phyloP scores from a whole-genome alignment of 306 rosid genomes.

The Sicyos baderoa region DNA sequence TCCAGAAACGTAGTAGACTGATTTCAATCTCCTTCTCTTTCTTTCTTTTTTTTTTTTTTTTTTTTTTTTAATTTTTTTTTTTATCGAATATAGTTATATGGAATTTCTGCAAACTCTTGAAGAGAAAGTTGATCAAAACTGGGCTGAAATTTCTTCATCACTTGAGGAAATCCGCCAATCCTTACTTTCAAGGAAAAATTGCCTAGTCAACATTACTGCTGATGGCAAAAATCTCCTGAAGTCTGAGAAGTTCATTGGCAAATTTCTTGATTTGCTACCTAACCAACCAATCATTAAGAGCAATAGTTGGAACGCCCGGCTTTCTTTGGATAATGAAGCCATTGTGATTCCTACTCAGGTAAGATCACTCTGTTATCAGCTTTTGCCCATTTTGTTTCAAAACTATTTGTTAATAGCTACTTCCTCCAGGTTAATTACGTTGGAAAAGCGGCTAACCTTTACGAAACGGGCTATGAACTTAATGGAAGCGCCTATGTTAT shows the following conservation, averaged over 20 bases:
- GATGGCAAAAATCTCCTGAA: constrained; percentile 56
- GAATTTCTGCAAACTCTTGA: constrained; percentile 77
- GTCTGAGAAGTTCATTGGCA: constrained; percentile 47
- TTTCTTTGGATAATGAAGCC: constrained; percentile 69
- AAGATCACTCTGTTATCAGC: constrained; percentile 17
- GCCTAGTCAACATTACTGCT: constrained; percentile 73
- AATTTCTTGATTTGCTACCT: constrained; percentile 76
- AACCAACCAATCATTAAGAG: constrained; percentile 38
- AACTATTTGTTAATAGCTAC: constrained; percentile 27
- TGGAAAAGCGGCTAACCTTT: constrained; percentile 85
- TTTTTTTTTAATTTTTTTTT: no score
- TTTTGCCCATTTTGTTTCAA: constrained; percentile 12
- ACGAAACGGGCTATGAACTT: constrained; percentile 71
- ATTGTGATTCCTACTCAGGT: constrained; percentile 92
- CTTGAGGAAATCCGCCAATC: constrained; percentile 88
- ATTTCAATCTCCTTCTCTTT: constrained; percentile 15
- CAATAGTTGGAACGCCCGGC: constrained; percentile 49
- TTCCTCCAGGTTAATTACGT: constrained; percentile 80
- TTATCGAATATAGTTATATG: constrained; percentile 50
- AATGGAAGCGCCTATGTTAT: constrained; percentile 89
- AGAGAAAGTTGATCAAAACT: constrained; percentile 77
- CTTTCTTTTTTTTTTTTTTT: no score
- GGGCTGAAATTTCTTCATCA: constrained; percentile 71
- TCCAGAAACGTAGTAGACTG: background rate
- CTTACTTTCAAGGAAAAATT: constrained; percentile 60